Evolutionary conservation across 352 stramenopile species (phyloP).

Genomic region (Phytophthora tubulina): DNA sequence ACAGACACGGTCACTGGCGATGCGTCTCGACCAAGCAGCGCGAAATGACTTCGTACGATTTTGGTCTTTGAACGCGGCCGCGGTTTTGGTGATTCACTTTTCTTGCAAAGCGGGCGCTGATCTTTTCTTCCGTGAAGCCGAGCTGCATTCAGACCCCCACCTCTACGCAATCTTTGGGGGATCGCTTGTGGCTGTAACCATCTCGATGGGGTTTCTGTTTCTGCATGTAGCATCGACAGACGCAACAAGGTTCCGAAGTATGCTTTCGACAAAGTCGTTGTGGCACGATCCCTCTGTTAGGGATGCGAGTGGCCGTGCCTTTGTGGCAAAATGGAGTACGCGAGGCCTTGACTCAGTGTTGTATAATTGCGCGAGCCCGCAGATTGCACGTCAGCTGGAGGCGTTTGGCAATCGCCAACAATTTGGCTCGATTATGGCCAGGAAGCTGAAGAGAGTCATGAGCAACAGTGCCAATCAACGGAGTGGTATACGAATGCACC

Average conservation of each 20-base stretch:
- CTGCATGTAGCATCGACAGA: conserved; percentile 19
- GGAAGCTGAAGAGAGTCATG: conserved; percentile 15
- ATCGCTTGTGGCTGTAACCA: conserved; percentile 17
- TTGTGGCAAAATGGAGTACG: conserved; percentile 34
- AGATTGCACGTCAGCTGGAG: conserved; percentile 32
- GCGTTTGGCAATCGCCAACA: conserved; percentile 22
- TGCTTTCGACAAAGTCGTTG: conserved; percentile 17
- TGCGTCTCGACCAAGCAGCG: conserved; percentile 28
- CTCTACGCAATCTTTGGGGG: conserved; percentile 48
- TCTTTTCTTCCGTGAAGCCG: conserved; percentile 24
- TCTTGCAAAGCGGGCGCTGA: conserved; percentile 33
- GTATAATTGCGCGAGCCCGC: conserved; percentile 33
- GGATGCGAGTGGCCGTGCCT: conserved; percentile 19
- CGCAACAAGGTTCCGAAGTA: not conserved
- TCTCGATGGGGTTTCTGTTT: conserved; percentile 33
- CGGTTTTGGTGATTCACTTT: conserved; percentile 39
- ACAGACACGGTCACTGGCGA: conserved; percentile 32
- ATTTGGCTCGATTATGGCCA: conserved; percentile 7
- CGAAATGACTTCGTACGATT: conserved; percentile 29
- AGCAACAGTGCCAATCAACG: not conserved
- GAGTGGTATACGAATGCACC: conserved; percentile 19
- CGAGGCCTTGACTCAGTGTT: conserved; percentile 28
- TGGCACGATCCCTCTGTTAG: conserved; percentile 15
- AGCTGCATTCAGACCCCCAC: conserved; percentile 45
- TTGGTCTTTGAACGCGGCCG: conserved; percentile 20